Base-by-base conservation (phyloP, 2,329 filamentous ascomycete genomes). In the Capronia epimyces region DNA sequence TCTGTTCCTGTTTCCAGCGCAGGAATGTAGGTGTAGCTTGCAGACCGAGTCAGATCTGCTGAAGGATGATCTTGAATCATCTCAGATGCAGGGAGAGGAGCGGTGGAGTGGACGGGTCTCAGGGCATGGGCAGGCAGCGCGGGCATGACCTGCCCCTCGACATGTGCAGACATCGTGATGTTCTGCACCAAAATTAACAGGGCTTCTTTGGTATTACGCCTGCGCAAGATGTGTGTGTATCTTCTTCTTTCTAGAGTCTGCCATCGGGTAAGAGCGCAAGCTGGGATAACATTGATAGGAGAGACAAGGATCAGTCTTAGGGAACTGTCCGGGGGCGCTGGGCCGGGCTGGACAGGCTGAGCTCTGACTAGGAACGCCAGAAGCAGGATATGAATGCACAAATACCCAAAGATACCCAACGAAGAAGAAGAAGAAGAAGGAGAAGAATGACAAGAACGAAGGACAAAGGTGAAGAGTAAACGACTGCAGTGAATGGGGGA, bases 1-100 rank as follows among this genome's bases (percentile, higher is more conserved):
- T 65, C 68, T 22, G 65, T 60, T 37, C 34, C 34, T 37, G 34
- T 37, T 22, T 68, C 55, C 15, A 71, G 63, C 22, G 62, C 66
- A 2, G 75, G 71, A n/a, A 82, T 64, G 57, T 76, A 73, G 41
- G 75, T 78, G 65, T 78, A 82, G 60, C 79, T 82, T 25, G 80
- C 79, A 42, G 79, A 75, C 50, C 78, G 73, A 22, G 74, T 73
- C 24, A 82, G 58, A 32, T 64, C 61, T 15, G 41, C 20, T 4
- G 46, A 21, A 44, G 32, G 43, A 31, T 25, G 34, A n/a, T 43
- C 43, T 44, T 43, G 21, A 22, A 31, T 43, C 32, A 34, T 20
- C 21, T 44, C 44, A 29, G 44, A 34, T 31, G 40, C 37, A 43
- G 43, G 29, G 21, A 56, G 24, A 27, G 52, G 36, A 21, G 44